Conservation (phyloP, 192 early-diverging fungal genomes). For the Chytriomyces sp. region DNA sequence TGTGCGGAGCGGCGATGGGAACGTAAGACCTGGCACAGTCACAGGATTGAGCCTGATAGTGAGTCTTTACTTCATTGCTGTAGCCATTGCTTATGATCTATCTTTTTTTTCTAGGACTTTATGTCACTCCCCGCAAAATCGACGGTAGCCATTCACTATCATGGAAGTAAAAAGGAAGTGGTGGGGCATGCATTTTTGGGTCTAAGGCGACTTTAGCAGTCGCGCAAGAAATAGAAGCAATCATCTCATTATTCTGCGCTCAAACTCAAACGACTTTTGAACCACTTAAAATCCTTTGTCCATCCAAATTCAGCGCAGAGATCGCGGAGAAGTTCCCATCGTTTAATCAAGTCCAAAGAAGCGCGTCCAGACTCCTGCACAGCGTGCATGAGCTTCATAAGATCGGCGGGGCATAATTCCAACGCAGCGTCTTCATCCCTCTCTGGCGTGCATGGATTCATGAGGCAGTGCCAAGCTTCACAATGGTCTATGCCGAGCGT, state of each 20-base stretch:
- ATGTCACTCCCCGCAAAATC: constrained; percentile 47
- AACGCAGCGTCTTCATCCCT: background rate
- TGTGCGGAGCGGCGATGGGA: constrained; percentile 42
- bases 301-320: background rate
- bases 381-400: background rate
- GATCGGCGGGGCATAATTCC: background rate
- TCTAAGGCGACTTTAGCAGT: constrained; percentile 36
- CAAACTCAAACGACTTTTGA: background rate
- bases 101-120: constrained; percentile 43
- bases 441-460: background rate
- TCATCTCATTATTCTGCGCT: no score
- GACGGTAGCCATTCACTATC: constrained; percentile 46
- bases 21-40: constrained; percentile 38
- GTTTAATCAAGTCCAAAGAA: background rate
- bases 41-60: constrained; percentile 53
- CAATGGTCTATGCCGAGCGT: background rate
- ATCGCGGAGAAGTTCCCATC: background rate
- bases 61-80: constrained; percentile 18
- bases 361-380: background rate
- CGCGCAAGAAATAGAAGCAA: no score
- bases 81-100: background rate
- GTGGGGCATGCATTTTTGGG: constrained; percentile 46
- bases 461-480: constrained; percentile 5
- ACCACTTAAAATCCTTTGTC: background rate
- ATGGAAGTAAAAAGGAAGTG: constrained; percentile 34